Conservation (phyloP, 148 eudicot species). For the Persicaria maculosa region DNA sequence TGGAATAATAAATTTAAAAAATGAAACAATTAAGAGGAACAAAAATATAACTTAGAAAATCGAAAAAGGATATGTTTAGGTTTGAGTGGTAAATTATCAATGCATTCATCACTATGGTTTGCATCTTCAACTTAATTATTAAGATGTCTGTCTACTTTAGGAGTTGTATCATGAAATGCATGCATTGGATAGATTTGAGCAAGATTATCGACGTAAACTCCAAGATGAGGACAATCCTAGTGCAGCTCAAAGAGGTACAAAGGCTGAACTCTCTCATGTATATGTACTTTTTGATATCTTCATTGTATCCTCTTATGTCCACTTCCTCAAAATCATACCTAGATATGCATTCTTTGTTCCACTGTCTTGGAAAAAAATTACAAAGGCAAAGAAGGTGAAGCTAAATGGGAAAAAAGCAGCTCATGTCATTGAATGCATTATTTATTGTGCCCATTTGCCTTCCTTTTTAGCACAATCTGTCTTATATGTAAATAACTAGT, state of each 20-base stretch:
- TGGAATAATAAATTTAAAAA: neutral
- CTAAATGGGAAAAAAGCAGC: too few species aligned
- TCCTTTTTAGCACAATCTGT: neutral
- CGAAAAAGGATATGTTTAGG: neutral
- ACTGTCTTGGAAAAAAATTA: neutral
- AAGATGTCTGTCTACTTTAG: slow-evolving; percentile 29
- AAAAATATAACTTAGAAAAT: too few species aligned
- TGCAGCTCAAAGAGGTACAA: slow-evolving; percentile 69
- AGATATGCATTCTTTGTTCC: neutral
- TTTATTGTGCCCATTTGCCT: neutral
- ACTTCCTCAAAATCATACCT: neutral
- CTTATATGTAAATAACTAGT: neutral
- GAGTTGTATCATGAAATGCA: slow-evolving; percentile 94
- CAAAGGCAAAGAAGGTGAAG: neutral
- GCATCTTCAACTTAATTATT: neutral
- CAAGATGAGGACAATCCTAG: slow-evolving; percentile 84
- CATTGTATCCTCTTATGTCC: neutral
- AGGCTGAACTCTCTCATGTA: neutral
- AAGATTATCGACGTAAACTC: slow-evolving; percentile 79
- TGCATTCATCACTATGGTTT: neutral
- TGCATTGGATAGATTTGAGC: slow-evolving; percentile 95
- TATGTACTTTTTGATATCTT: neutral
- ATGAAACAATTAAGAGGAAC: neutral
- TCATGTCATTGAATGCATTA: neutral
- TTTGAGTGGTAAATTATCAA: neutral